These are phyloP conservation scores for Priceomyces haplophilus DNA, from an alignment of 805 yeast genomes.

Conservation along the genomic window DNA sequence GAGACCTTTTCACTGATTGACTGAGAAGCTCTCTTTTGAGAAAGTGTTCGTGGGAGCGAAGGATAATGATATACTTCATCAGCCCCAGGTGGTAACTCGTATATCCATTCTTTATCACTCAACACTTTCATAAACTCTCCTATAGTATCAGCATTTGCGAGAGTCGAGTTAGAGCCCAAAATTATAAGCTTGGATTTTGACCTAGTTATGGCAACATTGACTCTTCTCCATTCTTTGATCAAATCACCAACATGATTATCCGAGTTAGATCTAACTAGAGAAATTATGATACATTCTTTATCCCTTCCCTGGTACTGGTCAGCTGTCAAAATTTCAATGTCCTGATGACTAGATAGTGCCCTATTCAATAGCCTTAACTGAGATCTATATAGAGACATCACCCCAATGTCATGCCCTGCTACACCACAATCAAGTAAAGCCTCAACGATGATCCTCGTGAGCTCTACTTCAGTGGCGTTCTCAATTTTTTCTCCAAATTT, in stretches of 20 bases:
- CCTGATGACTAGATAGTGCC: constrained; percentile 27
- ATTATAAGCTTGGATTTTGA: constrained; percentile 81
- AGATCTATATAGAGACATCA: constrained; percentile 84
- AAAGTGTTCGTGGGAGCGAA: constrained; percentile 3
- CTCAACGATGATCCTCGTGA: constrained; percentile 61
- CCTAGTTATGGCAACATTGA: constrained; percentile 92
- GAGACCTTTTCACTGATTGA: constrained; percentile 12
- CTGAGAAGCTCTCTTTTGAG: constrained; percentile 1
- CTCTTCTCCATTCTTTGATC: constrained; percentile 82
- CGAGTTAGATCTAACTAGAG: constrained; percentile 80
- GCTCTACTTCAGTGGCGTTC: constrained; percentile 67
- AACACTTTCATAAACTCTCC: constrained; percentile 60
- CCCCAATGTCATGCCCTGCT: constrained; percentile 60
- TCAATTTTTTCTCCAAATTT: constrained; percentile 63
- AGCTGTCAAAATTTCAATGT: constrained; percentile 82
- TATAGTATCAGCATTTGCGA: constrained; percentile 50
- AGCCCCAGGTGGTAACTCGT: constrained; percentile 49
- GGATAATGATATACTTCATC: constrained; percentile 33
- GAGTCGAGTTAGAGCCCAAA: constrained; percentile 71
- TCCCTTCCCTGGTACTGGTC: constrained; percentile 97
- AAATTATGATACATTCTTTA: constrained; percentile 85
- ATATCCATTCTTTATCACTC: constrained; percentile 59
- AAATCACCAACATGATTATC: constrained; percentile 69
- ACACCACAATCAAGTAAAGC: constrained; percentile 62
- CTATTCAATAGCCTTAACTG: constrained; percentile 50